A percentile compares a stretch with the other conserved stretches of the same genome.
Evolutionary conservation across 148 eudicot genomes (phyloP).

Genomic region (Chenopodium formosanum): DNA sequence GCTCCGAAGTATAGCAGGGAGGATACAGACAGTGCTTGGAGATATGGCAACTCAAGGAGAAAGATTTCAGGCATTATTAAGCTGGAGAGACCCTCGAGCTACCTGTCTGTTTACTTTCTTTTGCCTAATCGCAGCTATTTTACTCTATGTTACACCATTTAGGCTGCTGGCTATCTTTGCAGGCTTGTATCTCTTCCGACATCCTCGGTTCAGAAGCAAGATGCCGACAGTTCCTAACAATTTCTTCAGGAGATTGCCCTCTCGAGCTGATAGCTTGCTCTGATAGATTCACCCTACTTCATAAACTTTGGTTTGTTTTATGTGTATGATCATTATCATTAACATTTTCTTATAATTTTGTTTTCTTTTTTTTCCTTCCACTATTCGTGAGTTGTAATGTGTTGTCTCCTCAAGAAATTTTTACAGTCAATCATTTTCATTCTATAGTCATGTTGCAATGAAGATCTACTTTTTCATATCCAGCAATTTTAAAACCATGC

Average conservation of each 20-base stretch:
- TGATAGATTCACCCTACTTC: background rate
- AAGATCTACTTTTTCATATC: too few relatives aligned
- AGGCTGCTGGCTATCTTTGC: constrained; percentile 27
- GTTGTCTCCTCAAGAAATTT: background rate
- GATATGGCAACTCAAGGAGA: constrained; percentile 41
- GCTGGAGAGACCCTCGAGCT: constrained; percentile 44
- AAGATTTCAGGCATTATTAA: constrained; percentile 34
- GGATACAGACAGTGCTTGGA: constrained; percentile 41
- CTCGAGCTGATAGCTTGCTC: constrained; percentile 42
- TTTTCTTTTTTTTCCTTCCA: background rate
- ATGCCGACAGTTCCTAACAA: constrained; percentile 46
- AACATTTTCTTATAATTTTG: background rate
- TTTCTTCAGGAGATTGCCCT: constrained; percentile 41
- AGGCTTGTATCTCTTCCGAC: constrained; percentile 32
- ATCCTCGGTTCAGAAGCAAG: constrained; percentile 47
- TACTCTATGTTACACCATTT: constrained; percentile 36
- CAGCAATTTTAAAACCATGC: too few relatives aligned
- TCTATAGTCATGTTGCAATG: background rate
- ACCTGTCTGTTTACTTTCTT: constrained; percentile 35
- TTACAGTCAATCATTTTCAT: background rate
- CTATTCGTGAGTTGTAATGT: background rate
- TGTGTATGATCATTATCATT: background rate
- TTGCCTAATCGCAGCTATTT: constrained; percentile 30
- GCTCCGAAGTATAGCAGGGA: constrained; percentile 37
- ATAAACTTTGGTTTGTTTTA: background rate